These are phyloP conservation scores for Epichloe typhina DNA, from an alignment of 2,329 filamentous ascomycete species.

Conservation along the genomic window DNA sequence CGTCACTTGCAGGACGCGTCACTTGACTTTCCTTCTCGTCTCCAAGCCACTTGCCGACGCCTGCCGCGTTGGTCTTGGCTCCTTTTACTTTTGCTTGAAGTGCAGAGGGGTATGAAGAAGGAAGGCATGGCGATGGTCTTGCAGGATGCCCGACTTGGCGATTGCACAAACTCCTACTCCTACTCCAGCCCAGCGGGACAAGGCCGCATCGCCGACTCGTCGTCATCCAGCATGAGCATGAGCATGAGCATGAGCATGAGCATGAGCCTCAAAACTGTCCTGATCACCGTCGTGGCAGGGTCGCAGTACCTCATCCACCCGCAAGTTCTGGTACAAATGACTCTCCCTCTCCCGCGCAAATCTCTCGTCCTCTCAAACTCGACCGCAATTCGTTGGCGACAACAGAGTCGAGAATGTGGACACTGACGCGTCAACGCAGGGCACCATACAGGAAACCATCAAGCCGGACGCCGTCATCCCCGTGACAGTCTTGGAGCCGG, in stretches of 20 bases:
- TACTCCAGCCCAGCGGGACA: not conserved
- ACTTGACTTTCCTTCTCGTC: not conserved
- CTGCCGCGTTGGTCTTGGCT: not conserved
- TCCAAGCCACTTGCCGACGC: not conserved
- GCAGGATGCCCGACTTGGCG: slow-evolving; percentile 1
- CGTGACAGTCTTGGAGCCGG: slow-evolving; percentile 25
- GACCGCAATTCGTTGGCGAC: not conserved
- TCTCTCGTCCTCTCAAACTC: not conserved
- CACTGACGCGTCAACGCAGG: slow-evolving; percentile 13
- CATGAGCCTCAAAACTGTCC: slow-evolving; percentile 14
- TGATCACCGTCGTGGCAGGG: slow-evolving; percentile 25
- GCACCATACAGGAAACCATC: slow-evolving; percentile 27
- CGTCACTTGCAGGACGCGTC: not conserved
- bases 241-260: not conserved
- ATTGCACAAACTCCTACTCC: not conserved
- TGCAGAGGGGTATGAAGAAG: not conserved
- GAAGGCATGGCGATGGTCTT: not conserved
- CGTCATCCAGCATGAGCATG: not conserved
- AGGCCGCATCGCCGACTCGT: not conserved
- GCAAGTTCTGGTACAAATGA: slow-evolving; percentile 18
- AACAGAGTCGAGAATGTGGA: too few relatives aligned
- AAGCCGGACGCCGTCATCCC: slow-evolving; percentile 27
- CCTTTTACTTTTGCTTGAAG: too few relatives aligned
- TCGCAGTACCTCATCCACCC: slow-evolving; percentile 28
- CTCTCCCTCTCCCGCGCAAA: not conserved